Evolutionary conservation across 2,329 filamentous ascomycete genomes (phyloP).

Genomic region (Penicillium sp.): DNA sequence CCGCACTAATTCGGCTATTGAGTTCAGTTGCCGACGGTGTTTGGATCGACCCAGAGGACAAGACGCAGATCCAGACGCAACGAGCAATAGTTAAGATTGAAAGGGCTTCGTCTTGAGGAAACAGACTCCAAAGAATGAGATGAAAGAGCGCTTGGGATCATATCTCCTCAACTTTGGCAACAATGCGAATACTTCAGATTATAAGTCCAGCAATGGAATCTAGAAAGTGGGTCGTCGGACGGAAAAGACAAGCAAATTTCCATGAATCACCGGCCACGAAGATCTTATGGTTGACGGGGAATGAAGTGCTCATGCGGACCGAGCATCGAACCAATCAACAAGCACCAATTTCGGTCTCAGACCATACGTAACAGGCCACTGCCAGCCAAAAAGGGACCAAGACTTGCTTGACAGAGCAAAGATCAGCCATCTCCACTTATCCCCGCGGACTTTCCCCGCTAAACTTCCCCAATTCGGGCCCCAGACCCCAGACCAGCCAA

Average conservation of each 20-base stretch:
- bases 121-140: no score
- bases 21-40: conserved; percentile 6
- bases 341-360: neutral
- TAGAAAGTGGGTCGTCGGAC: conserved; percentile 7
- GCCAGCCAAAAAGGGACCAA: conserved; percentile 10
- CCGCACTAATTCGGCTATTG: conserved; percentile 7
- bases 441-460: conserved; percentile 13
- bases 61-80: no score
- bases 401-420: conserved; percentile 2
- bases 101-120: no score
- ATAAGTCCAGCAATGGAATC: conserved; percentile 1
- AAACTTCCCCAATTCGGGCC: conserved; percentile 15
- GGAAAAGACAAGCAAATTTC: conserved; percentile 6
- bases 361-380: neutral
- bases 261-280: conserved; percentile 11
- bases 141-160: no score
- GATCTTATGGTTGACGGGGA: no score
- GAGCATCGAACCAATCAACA: neutral
- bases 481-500: conserved; percentile 6
- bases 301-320: neutral
- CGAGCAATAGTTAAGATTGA: no score
- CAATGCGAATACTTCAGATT: conserved; percentile 3
- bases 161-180: neutral
- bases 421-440: conserved; percentile 4
- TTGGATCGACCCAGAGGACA: conserved; percentile 1